Base-by-base conservation (phyloP, 1,139 yeast genomes). In the Lodderomyces pseudojiufengensis region DNA sequence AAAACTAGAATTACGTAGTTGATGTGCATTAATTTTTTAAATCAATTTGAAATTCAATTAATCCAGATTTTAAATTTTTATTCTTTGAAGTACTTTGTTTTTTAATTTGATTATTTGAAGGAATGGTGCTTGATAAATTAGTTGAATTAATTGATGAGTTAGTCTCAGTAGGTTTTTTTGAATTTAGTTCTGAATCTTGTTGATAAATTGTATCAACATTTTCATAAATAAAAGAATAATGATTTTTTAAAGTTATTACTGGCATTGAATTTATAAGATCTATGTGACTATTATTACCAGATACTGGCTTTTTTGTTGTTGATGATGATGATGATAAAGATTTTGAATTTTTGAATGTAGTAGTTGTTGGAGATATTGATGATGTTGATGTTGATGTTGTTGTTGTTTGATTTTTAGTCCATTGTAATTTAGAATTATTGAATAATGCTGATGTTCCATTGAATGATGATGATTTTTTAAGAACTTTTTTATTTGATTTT, bases 11-110 rank as follows among this genome's bases (percentile, higher is more conserved):
- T n/a, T n/a, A n/a, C n/a, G n/a, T n/a, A n/a, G n/a, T n/a, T n/a
- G n/a, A n/a, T n/a, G n/a, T 18, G 20, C 5, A 18, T 21, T 23
- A 32, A 11, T 36, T 38, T 27, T 40, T 44, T 32, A 46, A 36
- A 15, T 63, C 51, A 16, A 66, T 48, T 48, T 64, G 68, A 43
- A 66, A 66, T 44, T 61, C 63, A 26, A 56, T 53, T 47, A 65
- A 57, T 4, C 71, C 70, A 12, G 65, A 55, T 42, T 63, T 57
- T 64, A 65, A 61, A 43, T 52, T 58, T 45, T 61, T 56, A 33
- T 55, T 43, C 3, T 48, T 45, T 9, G 31, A 49, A 46, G 9
- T 55, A 18, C 20, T 18, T 18, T 18, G 5, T 18, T 18, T 18
- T 18, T 18, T 5, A 5, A 5, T 18, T 18, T 18, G 20, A 18